These are phyloP conservation scores for Claviceps sp. DNA, from an alignment of 2,329 filamentous ascomycete genomes.

Conservation along the genomic window DNA sequence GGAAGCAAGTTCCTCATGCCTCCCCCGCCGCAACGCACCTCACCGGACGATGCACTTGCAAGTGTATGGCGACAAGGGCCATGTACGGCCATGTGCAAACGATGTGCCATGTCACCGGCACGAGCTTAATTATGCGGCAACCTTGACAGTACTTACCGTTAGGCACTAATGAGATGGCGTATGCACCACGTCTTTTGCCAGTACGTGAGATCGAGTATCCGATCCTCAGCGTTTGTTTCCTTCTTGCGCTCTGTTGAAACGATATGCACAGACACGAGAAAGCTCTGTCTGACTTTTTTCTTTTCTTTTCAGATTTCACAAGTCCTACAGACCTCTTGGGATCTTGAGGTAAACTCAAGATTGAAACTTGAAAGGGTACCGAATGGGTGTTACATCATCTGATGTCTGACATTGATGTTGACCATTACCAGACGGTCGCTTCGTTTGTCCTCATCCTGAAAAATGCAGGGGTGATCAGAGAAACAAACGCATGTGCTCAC, in stretches of 20 bases:
- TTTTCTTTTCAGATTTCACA: background rate
- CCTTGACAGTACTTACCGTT: background rate
- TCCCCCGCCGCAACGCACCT: no score
- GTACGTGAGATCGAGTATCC: background rate
- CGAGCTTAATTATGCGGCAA: background rate
- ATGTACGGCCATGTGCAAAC: background rate
- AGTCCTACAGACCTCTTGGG: background rate
- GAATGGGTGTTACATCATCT: no score
- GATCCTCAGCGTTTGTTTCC: background rate
- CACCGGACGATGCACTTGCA: no score
- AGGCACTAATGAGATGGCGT: background rate
- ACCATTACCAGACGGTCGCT: no score
- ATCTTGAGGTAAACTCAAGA: background rate
- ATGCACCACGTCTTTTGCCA: background rate
- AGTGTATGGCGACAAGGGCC: background rate
- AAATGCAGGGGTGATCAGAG: no score
- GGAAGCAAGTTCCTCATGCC: no score
- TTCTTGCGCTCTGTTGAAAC: background rate
- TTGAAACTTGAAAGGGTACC: background rate
- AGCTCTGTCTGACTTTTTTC: background rate
- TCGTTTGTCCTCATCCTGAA: no score
- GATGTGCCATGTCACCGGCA: no score
- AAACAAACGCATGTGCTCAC: no score
- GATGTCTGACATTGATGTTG: no score
- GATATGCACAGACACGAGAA: background rate